Evolutionary conservation across 441 rosid genomes (phyloP).

Genomic region (Viola pubescens): DNA sequence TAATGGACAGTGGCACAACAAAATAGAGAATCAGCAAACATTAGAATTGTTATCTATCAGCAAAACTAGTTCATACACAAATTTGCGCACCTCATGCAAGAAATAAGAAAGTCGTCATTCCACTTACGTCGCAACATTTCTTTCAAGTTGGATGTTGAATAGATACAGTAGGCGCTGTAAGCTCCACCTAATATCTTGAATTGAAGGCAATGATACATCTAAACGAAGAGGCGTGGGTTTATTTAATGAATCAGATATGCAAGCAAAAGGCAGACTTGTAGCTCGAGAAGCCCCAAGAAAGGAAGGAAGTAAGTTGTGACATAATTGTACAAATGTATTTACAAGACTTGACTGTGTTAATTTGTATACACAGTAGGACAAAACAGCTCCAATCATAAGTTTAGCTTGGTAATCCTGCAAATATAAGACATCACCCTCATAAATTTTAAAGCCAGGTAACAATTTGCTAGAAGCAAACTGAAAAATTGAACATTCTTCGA

Average conservation of each 20-base stretch:
- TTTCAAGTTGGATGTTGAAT: conserved; percentile 84
- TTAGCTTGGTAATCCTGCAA: conserved; percentile 47
- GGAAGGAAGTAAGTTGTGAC: conserved; percentile 32
- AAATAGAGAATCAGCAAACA: neutral
- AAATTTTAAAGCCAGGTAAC: neutral
- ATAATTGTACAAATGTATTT: conserved; percentile 28
- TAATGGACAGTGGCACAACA: neutral
- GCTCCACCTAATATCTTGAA: conserved; percentile 67
- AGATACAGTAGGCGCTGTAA: conserved; percentile 63
- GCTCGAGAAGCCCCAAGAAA: conserved; percentile 33
- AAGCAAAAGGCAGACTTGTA: conserved; percentile 49
- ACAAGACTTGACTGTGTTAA: conserved; percentile 26
- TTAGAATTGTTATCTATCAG: neutral
- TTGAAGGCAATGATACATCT: conserved; percentile 67
- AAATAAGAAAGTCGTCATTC: conserved; percentile 10
- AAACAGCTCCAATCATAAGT: conserved; percentile 33
- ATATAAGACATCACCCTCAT: conserved; percentile 18
- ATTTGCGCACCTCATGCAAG: conserved; percentile 4
- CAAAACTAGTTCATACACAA: neutral
- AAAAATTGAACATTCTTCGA: neutral
- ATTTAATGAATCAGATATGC: conserved; percentile 66
- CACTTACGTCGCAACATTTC: conserved; percentile 88
- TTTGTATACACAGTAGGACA: conserved; percentile 39
- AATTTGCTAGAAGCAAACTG: neutral
- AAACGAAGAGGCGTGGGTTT: conserved; percentile 73